phyloP scores from a whole-genome alignment of 495 filamentous ascomycete species.

The Penicillium salamii region DNA sequence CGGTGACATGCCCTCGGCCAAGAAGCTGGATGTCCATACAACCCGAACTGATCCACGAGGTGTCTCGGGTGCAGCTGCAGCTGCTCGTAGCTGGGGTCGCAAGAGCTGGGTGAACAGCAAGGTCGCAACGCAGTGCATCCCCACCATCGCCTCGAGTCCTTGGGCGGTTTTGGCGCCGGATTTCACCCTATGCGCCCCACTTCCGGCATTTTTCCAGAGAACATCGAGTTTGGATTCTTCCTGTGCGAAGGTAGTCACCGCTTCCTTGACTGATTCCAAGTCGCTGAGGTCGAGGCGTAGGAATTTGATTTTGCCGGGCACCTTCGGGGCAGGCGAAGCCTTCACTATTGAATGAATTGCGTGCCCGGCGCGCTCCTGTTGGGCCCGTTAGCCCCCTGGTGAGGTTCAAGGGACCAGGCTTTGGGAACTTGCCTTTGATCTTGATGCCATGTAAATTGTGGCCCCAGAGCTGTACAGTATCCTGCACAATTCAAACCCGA shows the following conservation, averaged over 20 bases:
- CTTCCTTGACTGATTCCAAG: constrained; percentile 33
- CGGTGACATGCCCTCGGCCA: constrained; percentile 22
- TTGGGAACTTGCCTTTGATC: constrained; percentile 17
- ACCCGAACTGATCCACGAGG: constrained; percentile 26
- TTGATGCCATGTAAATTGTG: constrained; percentile 33
- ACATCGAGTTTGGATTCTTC: constrained; percentile 37
- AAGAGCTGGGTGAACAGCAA: constrained; percentile 15
- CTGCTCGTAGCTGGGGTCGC: constrained; percentile 3
- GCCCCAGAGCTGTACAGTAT: constrained; percentile 34
- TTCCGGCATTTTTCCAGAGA: constrained; percentile 46
- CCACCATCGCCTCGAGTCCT: constrained; percentile 11
- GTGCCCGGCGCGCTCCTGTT: constrained; percentile 24
- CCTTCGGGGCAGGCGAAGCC: not conserved
- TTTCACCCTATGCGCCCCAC: constrained; percentile 7
- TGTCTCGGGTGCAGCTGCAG: constrained; percentile 9
- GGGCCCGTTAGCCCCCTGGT: not conserved
- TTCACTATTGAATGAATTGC: constrained; percentile 20
- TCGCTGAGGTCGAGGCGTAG: constrained; percentile 40
- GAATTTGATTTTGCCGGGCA: constrained; percentile 31
- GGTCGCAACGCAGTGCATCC: constrained; percentile 7
- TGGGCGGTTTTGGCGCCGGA: constrained; percentile 6
- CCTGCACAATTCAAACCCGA: constrained; percentile 36
- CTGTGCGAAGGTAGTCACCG: constrained; percentile 22
- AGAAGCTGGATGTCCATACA: constrained; percentile 27
- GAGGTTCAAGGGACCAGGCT: too few relatives aligned